Conservation (phyloP, 1,284 basidiomycete species). For the Chalciporus sp. region DNA sequence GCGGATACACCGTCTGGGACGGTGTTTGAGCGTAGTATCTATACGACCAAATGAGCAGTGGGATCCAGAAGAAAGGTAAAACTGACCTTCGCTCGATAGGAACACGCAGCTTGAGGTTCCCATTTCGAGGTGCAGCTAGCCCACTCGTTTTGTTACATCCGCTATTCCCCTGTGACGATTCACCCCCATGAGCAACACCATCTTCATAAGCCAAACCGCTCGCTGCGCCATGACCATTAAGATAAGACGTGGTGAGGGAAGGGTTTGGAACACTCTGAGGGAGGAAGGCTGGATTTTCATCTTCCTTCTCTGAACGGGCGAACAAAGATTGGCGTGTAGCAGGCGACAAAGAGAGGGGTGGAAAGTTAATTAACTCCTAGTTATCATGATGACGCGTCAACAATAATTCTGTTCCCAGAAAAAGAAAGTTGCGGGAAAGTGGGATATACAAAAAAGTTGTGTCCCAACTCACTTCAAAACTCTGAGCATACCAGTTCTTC, state of each 20-base stretch:
- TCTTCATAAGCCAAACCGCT: conserved; percentile 16
- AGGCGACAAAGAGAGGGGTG: conserved; percentile 69
- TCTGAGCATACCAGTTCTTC: conserved; percentile 99
- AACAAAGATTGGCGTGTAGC: conserved; percentile 72
- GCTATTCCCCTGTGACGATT: conserved; percentile 15
- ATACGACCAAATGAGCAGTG: conserved; percentile 1
- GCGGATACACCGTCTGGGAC: conserved; percentile 75
- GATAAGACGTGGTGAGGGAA: conserved; percentile 35
- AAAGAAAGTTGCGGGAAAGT: not conserved
- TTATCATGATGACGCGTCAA: conserved; percentile 5
- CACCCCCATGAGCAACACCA: not conserved
- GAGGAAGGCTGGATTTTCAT: conserved; percentile 37
- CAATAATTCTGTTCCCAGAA: conserved; percentile 1
- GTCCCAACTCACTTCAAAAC: conserved; percentile 76
- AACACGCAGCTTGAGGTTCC: conserved; percentile 63
- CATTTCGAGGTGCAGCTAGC: conserved; percentile 34
- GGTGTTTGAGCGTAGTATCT: conserved; percentile 86
- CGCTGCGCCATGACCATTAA: not conserved
- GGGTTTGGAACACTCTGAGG: conserved; percentile 77
- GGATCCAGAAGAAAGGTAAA: conserved; percentile 1
- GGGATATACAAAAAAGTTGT: no score
- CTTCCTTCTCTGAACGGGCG: conserved; percentile 41
- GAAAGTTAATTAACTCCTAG: conserved; percentile 88
- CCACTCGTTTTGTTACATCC: conserved; percentile 33
- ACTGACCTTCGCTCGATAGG: conserved; percentile 72